Conservation (phyloP, 805 yeast genomes). For the Saccharomycopsis capsularis region DNA sequence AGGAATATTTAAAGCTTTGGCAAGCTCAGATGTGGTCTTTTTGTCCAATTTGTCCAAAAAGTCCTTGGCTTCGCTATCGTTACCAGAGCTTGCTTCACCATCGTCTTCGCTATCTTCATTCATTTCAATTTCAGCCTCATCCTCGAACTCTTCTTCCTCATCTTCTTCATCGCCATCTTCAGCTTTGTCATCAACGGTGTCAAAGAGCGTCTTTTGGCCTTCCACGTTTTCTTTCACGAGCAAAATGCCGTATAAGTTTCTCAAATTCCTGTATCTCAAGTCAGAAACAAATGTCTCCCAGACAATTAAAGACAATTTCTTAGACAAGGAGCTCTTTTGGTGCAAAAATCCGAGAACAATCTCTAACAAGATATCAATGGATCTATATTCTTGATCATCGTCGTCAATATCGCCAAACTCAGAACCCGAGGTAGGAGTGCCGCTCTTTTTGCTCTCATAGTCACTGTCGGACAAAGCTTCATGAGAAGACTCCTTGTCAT, state of each 20-base stretch:
- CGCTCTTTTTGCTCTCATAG: neutral
- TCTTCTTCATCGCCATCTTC: slow-evolving; percentile 42
- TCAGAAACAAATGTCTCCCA: slow-evolving; percentile 51
- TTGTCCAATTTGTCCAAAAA: slow-evolving; percentile 19
- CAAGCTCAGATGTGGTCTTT: slow-evolving; percentile 19
- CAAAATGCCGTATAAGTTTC: slow-evolving; percentile 47
- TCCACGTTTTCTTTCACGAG: slow-evolving; percentile 68
- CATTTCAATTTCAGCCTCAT: slow-evolving; percentile 29
- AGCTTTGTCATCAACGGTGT: slow-evolving; percentile 46
- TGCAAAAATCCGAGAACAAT: slow-evolving; percentile 18
- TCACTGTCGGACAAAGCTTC: slow-evolving; percentile 3
- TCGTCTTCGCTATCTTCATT: slow-evolving; percentile 22
- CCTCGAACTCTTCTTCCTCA: slow-evolving; percentile 32
- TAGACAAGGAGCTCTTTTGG: slow-evolving; percentile 44
- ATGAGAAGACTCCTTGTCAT: slow-evolving; percentile 6
- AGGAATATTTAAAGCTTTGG: slow-evolving; percentile 20
- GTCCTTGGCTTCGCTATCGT: slow-evolving; percentile 24
- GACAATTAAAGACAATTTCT: slow-evolving; percentile 47
- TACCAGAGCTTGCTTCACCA: slow-evolving; percentile 23
- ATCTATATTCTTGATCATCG: slow-evolving; percentile 3
- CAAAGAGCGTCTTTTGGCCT: slow-evolving; percentile 73
- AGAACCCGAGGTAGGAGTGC: neutral
- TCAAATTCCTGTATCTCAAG: slow-evolving; percentile 39
- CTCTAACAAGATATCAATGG: slow-evolving; percentile 20
- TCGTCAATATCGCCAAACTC: neutral